phyloP scores from a whole-genome alignment of 2,329 filamentous ascomycete species.

The Dactylella cylindrospora region DNA sequence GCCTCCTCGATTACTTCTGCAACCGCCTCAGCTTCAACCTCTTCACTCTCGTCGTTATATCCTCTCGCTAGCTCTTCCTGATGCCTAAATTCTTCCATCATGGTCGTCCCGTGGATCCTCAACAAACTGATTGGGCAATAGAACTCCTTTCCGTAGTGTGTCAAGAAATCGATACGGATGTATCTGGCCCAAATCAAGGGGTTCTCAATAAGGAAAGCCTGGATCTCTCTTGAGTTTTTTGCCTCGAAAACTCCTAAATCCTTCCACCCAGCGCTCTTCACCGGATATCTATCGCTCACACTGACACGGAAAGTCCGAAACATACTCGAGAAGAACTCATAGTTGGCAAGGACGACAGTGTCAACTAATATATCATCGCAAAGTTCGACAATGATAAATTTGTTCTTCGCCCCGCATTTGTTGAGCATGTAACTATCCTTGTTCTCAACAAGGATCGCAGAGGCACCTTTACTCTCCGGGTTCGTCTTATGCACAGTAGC shows the following conservation, averaged over 20 bases:
- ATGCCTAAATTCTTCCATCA: conserved; percentile 91
- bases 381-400: conserved; percentile 91
- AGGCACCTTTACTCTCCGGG: conserved; percentile 79
- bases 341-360: conserved; percentile 95
- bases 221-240: conserved; percentile 86
- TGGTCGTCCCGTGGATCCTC: conserved; percentile 86
- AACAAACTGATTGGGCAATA: conserved; percentile 92
- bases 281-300: conserved; percentile 91
- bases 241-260: conserved; percentile 86
- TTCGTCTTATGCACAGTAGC: conserved; percentile 92
- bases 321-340: conserved; percentile 98
- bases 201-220: conserved; percentile 90
- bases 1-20: conserved; percentile 49
- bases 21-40: conserved; percentile 50
- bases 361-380: conserved; percentile 86
- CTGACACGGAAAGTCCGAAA: conserved; percentile 87
- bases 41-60: conserved; percentile 62
- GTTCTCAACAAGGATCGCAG: conserved; percentile 88
- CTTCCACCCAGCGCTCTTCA: conserved; percentile 89
- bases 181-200: conserved; percentile 96
- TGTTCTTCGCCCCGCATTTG: conserved; percentile 80
- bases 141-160: conserved; percentile 93
- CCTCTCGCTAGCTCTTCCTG: conserved; percentile 69
- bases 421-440: conserved; percentile 99
- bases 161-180: conserved; percentile 84